Conservation (phyloP, 2,329 filamentous ascomycete genomes). For the Talaromyces funiculosus region DNA sequence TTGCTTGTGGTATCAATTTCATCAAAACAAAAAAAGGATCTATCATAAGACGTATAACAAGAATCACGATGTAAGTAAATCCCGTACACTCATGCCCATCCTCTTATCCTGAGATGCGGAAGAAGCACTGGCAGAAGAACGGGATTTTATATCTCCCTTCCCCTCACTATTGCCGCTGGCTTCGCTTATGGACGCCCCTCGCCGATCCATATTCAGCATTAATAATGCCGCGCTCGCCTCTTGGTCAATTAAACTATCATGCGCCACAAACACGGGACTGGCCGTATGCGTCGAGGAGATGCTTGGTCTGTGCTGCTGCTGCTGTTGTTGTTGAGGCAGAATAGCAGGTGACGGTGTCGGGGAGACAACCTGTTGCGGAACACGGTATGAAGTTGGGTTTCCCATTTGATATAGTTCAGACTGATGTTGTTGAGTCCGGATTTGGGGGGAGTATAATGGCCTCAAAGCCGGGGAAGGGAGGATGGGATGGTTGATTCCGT, state of each 20-base stretch:
- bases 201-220: conserved; percentile 78
- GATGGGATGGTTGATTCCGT: conserved; percentile 22
- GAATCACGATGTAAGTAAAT: conserved; percentile 47
- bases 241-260: conserved; percentile 57
- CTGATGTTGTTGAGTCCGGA: background rate
- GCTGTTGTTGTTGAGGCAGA: conserved; percentile 20
- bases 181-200: conserved; percentile 37
- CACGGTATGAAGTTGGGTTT: conserved; percentile 20
- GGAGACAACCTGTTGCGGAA: conserved; percentile 15
- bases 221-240: conserved; percentile 80
- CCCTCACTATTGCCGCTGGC: background rate
- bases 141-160: background rate
- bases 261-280: conserved; percentile 18
- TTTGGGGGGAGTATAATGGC: conserved; percentile 20
- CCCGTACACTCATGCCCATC: conserved; percentile 51
- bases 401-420: background rate
- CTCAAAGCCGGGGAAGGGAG: conserved; percentile 34
- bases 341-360: conserved; percentile 21
- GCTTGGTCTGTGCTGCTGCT: conserved; percentile 21
- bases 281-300: conserved; percentile 37
- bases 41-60: background rate
- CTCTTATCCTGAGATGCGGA: conserved; percentile 26
- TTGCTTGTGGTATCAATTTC: background rate
- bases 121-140: background rate
- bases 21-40: background rate